A percentile compares a stretch with the other conserved stretches of the same genome.
phyloP scores from a whole-genome alignment of 208 protist species.

The Trypanosoma cruzi region DNA sequence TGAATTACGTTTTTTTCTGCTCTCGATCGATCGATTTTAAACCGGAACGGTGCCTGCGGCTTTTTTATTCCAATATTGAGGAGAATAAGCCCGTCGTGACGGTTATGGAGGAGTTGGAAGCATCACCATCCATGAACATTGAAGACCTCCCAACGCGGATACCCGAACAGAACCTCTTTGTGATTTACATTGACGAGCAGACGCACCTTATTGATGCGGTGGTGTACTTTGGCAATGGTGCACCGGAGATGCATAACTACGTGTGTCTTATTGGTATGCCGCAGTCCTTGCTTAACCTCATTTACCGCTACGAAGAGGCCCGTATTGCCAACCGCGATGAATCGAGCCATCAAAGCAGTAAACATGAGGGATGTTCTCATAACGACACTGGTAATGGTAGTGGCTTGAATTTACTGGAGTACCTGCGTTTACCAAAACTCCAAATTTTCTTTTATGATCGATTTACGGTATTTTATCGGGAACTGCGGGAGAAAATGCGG shows the following conservation, averaged over 20 bases:
- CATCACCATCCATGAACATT: not conserved
- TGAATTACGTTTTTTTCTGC: slow-evolving; percentile 51
- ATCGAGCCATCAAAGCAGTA: not conserved
- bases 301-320: slow-evolving; percentile 79
- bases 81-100: slow-evolving; percentile 33
- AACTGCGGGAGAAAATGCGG: slow-evolving; percentile 50
- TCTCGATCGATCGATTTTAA: slow-evolving; percentile 53
- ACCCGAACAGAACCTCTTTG: slow-evolving; percentile 47
- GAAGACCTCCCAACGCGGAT: not conserved
- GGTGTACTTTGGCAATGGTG: slow-evolving; percentile 81
- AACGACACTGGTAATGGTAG: not conserved
- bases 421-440: slow-evolving; percentile 70
- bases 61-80: slow-evolving; percentile 53
- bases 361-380: not conserved
- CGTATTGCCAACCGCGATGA: not conserved
- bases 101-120: slow-evolving; percentile 9
- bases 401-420: slow-evolving; percentile 72
- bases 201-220: slow-evolving; percentile 75
- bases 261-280: slow-evolving; percentile 76
- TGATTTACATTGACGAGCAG: slow-evolving; percentile 67
- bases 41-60: slow-evolving; percentile 37
- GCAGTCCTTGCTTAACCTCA: slow-evolving; percentile 80
- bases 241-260: slow-evolving; percentile 80
- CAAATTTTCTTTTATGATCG: slow-evolving; percentile 77
- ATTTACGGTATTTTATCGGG: slow-evolving; percentile 71